Percentiles rank a stretch among this genome's conserved stretches.
Conservation (phyloP, 805 yeast species). For the Starmera amethionina region DNA sequence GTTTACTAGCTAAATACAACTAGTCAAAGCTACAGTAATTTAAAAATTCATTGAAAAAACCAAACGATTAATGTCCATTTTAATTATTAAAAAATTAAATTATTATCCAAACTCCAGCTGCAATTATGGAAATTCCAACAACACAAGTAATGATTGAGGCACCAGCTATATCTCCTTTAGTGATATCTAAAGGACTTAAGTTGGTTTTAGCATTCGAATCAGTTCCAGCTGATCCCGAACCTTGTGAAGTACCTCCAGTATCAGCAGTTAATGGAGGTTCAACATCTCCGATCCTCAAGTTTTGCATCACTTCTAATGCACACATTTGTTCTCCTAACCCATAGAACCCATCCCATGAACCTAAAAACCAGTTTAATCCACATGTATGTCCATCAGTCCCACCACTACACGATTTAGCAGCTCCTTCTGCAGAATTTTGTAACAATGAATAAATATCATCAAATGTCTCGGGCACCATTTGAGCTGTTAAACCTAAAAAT, state of each 20-base stretch:
- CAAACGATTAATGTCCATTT: too few relatives aligned
- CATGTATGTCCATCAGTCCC: slow-evolving; percentile 77
- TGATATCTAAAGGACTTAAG: slow-evolving; percentile 27
- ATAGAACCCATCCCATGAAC: slow-evolving; percentile 53
- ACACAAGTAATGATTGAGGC: slow-evolving; percentile 57
- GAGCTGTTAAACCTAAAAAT: slow-evolving; percentile 52
- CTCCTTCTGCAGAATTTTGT: slow-evolving; percentile 51
- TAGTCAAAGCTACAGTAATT: too few relatives aligned
- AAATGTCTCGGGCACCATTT: slow-evolving; percentile 45
- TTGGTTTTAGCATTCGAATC: slow-evolving; percentile 22
- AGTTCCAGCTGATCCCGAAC: slow-evolving; percentile 57
- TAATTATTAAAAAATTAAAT: too few relatives aligned
- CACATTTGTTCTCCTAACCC: slow-evolving; percentile 84
- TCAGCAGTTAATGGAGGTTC: slow-evolving; percentile 49
- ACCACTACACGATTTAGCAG: slow-evolving; percentile 73
- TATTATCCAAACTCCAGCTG: slow-evolving; percentile 30
- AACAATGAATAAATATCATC: slow-evolving; percentile 36
- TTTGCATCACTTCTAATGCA: slow-evolving; percentile 53
- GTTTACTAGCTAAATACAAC: too few relatives aligned
- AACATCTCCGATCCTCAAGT: slow-evolving; percentile 23
- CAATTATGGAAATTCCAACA: slow-evolving; percentile 31
- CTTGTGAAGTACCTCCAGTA: slow-evolving; percentile 58
- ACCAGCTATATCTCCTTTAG: slow-evolving; percentile 45
- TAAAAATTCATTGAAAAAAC: too few relatives aligned
- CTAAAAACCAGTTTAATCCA: slow-evolving; percentile 59